Base-by-base conservation (phyloP, 768 basidiomycete species). In the Lactarius sanguifluus region DNA sequence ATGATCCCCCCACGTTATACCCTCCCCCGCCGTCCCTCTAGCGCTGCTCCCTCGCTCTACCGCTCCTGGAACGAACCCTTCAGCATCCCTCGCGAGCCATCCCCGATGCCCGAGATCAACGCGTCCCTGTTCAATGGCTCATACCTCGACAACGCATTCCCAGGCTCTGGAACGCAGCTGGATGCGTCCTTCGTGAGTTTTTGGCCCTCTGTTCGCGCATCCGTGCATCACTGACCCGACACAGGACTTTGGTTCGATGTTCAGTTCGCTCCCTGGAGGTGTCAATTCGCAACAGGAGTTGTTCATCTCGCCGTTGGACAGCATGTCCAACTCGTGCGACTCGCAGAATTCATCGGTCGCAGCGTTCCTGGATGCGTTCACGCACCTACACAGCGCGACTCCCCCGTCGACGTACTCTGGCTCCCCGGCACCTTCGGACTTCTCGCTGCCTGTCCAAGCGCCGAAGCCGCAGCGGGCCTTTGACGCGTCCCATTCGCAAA, bases 1-100 rank as follows among this genome's bases (percentile, higher is more conserved):
- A 57, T 57, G 55, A 55, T 41, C n/a, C 61, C 62, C 38, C 58
- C 64, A 23, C 66, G 66, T 2, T 62, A 69, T 32, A 69, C 62
- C n/a, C 61, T 71, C 2, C 68, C 68, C 36, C 70, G 70, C 25
- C 70, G 70, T n/a, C 70, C 70, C 2, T 71, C 70, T 0, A 69
- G 68, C 38, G 70, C 68, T n/a, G 62, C 34, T 2, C 64, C 70
- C 12, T 57, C 68, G 2, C 10, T 70, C 0, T 55, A 50, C 45
- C 70, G 68, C 54, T 66, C 70, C 41, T 69, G 68, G 64, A 36
- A 40, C 7, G 62, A 66, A 38, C 68, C 68, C 5, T 69, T 70
- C 47, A 18, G 3, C n/a, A 45, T 70, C 25, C 60, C 57, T 32
- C 70, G 64, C 13, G 59, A 54, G 28, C 61, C 69, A n/a, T 64